These are phyloP conservation scores for Rhynchosporium secalis DNA, from an alignment of 2,329 filamentous ascomycete genomes.

Conservation along the genomic window DNA sequence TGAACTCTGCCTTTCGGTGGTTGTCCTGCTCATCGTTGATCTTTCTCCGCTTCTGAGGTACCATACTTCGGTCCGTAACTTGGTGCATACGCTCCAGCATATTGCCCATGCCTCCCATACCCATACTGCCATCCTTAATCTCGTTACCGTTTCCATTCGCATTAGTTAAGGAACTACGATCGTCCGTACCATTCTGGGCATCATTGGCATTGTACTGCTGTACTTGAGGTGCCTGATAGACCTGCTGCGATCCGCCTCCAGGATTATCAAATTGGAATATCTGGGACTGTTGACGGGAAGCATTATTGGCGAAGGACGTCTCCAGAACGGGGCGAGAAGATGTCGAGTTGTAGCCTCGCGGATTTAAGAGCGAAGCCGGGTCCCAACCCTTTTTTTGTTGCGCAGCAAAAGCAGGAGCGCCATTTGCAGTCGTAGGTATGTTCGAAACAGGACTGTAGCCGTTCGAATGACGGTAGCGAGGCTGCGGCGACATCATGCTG, in stretches of 20 bases:
- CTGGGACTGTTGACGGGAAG: conserved; percentile 19
- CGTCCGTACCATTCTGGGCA: conserved; percentile 9
- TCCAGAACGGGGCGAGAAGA: conserved; percentile 24
- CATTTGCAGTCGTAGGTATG: conserved; percentile 25
- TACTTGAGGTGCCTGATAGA: conserved; percentile 14
- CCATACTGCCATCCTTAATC: not conserved
- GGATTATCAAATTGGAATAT: conserved; percentile 40
- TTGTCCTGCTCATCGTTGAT: conserved; percentile 46
- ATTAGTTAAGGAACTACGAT: conserved; percentile 27
- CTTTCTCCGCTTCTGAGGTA: conserved; percentile 67
- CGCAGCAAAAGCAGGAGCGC: conserved; percentile 23
- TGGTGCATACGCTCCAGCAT: conserved; percentile 78
- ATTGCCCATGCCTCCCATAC: conserved; percentile 49
- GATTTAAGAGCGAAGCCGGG: conserved; percentile 46
- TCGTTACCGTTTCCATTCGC: conserved; percentile 30
- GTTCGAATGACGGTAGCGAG: conserved; percentile 34
- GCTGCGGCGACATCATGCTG: conserved; percentile 12
- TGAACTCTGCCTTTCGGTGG: conserved; percentile 46
- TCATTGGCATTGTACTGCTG: conserved; percentile 8
- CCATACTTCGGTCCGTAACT: conserved; percentile 64
- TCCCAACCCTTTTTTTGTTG: conserved; percentile 41
- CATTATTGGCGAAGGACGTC: conserved; percentile 19
- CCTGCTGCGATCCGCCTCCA: conserved; percentile 22
- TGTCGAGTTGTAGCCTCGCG: conserved; percentile 39
- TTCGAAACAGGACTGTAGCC: conserved; percentile 33